A percentile compares a stretch with the other conserved stretches of the same genome.
These are phyloP conservation scores for Aegilops longissima DNA, from an alignment of 176 grass and related monocot species.

Conservation along the genomic window DNA sequence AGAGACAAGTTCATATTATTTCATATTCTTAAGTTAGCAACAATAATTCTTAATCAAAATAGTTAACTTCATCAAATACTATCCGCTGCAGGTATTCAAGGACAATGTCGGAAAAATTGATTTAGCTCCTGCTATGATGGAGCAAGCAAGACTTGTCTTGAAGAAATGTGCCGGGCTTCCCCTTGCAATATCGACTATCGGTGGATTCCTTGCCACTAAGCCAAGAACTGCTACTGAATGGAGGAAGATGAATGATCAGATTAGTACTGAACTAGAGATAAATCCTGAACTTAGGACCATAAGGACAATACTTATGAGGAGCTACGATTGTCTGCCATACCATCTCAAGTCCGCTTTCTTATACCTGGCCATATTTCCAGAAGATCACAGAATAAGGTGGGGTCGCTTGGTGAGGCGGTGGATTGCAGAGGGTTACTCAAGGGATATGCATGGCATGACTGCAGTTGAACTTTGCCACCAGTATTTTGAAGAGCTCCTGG, in stretches of 20 bases:
- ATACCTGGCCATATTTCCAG: constrained; percentile 24
- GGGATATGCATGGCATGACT: not conserved
- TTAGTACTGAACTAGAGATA: constrained; percentile 22
- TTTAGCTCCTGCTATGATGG: too few species aligned
- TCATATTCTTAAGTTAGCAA: too few species aligned
- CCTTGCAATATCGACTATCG: constrained; percentile 38
- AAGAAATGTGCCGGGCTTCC: constrained; percentile 29
- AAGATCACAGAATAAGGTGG: constrained; percentile 10
- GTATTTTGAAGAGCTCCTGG: constrained; percentile 29
- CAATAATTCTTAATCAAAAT: too few species aligned
- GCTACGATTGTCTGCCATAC: constrained; percentile 42
- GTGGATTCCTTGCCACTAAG: constrained; percentile 17
- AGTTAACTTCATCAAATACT: too few species aligned
- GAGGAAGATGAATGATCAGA: constrained; percentile 3
- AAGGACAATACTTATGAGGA: not conserved
- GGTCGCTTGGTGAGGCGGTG: constrained; percentile 27
- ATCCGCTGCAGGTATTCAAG: too few species aligned
- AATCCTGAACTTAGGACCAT: not conserved
- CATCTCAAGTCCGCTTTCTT: constrained; percentile 37
- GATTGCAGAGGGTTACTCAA: not conserved
- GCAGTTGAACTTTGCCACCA: not conserved
- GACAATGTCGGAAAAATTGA: too few species aligned
- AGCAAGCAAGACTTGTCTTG: too few species aligned
- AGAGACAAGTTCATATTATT: too few species aligned
- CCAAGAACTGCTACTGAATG: constrained; percentile 28